Base-by-base conservation (phyloP, 805 yeast species). In the Vanderwaltozyma verrucispora region DNA sequence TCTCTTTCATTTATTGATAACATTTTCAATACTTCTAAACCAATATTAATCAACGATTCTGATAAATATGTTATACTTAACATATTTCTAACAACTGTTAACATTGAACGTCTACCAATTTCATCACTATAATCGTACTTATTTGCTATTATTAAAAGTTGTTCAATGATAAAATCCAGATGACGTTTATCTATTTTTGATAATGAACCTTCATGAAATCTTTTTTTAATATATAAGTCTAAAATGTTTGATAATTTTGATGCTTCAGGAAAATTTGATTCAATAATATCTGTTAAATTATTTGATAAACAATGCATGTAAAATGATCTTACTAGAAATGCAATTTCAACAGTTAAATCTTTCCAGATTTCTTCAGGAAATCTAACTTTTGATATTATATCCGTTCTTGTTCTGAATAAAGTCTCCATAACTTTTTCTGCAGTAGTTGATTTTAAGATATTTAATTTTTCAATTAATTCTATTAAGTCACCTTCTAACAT, bases 51-150 rank as follows among this genome's bases (percentile, higher is more conserved):
- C 23, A 77, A 62, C 6, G 62, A 53, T 40, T 75, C 85, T 2
- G 74, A 59, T 19, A 82, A 63, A 13, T 70, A 65, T 36, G 75
- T 80, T 30, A 72, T 68, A 1, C 78, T 68, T 40, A 81, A 62
- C n/a, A 77, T 64, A 17, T 74, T 65, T 63, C 85, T 68, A 4
- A 78, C 59, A 2, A 74, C 67, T 23, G 66, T 69, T 28, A 82
- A 61, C 74, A 86, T 75, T 32, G 76, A 75, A 55, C 95, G 71
- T 52, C 96, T 73, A 16, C 96, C 96, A 33, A 82, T 72, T 57
- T 88, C 95, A 63, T 92, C 96, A 48, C 86, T 80, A 51, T 75
- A 86, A 56, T 92, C 97, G 52, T 80, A 81, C 28, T 74, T 72
- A 21, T 71, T 71, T 1, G 88, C 79, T 20, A 85, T 71, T 9